Evolutionary conservation across 148 eudicot genomes (phyloP), one percentile per base, ranked within the genome.

Genomic region (Agrostemma githago): DNA sequence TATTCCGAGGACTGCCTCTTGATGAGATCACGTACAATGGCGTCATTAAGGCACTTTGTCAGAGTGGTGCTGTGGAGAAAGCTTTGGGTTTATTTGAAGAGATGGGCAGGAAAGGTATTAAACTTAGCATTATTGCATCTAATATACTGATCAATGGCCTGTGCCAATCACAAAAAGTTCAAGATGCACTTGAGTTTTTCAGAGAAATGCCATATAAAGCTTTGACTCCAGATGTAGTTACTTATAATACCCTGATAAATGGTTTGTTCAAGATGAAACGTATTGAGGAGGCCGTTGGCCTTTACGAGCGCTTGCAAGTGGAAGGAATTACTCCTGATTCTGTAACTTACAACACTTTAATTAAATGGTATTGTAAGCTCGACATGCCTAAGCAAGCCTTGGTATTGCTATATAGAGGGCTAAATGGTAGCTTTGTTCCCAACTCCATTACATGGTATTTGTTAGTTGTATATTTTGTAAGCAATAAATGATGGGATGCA

Each of bases 11-110:
- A 66, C 84, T 84, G 26, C 75, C 88, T 69, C 96, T 86, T 43
- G 94, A 95, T 71, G 86, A 81, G 57, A 76, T 88, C 77, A 92
- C 97, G 58, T 90, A 86, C 68, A 92, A 84, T 75, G 86, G 88
- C 74, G 78, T 95, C 74, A 84, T 95, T 64, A 90, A 84, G 86
- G 91, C 90, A 12, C 85, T 92, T 34, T 95, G 99, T 80, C 78
- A 82, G 37, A 80, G 83, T 79, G 96, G 97, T n/a, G 88, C 80
- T 26, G 82, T 92, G 84, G 99, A 92, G 59, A 88, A 86, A 81
- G 99, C 96, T 71, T 34, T 89, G 74, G 90, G 86, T 14, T 79
- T 92, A 70, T 90, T 87, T 83, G 99, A 90, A 62, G 99, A 95
- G 79, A 95, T 92, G 96, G 73, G 72, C 17, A 82, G 82, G 62